Conservation (phyloP, 768 basidiomycete species). For the Agrocybe pediades region DNA sequence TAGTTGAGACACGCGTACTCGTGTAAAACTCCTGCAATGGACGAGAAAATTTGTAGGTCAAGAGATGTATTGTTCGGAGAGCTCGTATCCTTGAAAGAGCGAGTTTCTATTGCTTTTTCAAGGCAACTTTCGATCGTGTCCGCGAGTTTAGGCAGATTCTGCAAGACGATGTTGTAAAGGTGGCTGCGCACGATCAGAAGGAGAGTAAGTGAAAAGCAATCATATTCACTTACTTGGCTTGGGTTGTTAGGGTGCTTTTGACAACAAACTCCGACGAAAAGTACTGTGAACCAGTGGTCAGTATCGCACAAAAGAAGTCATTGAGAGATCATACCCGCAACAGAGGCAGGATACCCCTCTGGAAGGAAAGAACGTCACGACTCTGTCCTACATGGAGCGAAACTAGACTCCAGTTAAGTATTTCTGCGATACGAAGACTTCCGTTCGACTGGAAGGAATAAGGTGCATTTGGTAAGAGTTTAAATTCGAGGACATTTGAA, state of each 20-base stretch:
- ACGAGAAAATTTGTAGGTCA: conserved; percentile 45
- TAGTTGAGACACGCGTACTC: conserved; percentile 40
- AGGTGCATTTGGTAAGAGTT: conserved; percentile 26
- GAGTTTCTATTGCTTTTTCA: conserved; percentile 31
- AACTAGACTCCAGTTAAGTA: conserved; percentile 48
- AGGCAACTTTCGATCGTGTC: conserved; percentile 43
- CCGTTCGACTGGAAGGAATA: conserved; percentile 43
- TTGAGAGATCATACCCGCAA: conserved; percentile 43
- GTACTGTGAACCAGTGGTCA: conserved; percentile 38
- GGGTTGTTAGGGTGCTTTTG: conserved; percentile 52
- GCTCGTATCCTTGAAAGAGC: conserved; percentile 38
- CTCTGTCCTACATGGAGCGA: conserved; percentile 36
- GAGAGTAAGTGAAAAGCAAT: not conserved
- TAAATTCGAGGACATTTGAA: not conserved
- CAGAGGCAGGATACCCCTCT: conserved; percentile 54
- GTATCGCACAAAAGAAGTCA: not conserved
- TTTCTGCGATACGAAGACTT: conserved; percentile 48
- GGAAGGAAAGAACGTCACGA: conserved; percentile 51
- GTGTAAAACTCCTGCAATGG: conserved; percentile 47
- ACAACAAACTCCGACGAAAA: conserved; percentile 59
- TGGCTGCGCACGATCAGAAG: conserved; percentile 30
- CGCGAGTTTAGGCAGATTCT: conserved; percentile 45
- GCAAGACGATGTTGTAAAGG: conserved; percentile 45
- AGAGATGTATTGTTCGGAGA: conserved; percentile 8
- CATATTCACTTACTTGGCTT: conserved; percentile 45